A percentile compares a stretch with the other conserved stretches of the same genome.
Evolutionary conservation across 768 basidiomycete genomes (phyloP).

Genomic region (Gautieria morchelliformis): DNA sequence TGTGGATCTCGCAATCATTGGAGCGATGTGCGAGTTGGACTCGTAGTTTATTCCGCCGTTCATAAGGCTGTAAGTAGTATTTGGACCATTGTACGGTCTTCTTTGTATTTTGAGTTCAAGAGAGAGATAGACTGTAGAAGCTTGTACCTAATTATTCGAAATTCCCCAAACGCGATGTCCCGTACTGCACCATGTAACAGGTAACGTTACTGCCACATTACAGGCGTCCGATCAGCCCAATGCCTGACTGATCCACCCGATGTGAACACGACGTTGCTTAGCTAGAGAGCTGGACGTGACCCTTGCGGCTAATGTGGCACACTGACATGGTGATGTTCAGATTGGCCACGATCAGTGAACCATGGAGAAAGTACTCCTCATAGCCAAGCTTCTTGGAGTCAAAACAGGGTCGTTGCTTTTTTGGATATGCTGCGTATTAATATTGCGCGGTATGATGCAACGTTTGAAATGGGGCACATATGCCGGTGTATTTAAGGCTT

Average conservation of each 20-base stretch:
- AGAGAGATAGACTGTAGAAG: too few species aligned
- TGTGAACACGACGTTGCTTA: neutral
- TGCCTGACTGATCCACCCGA: neutral
- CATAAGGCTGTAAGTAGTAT: neutral
- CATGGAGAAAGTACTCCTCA: neutral
- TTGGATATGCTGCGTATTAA: neutral
- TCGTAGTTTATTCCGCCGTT: neutral
- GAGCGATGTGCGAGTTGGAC: neutral
- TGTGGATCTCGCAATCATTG: conserved; percentile 4
- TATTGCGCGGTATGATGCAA: neutral
- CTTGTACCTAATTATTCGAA: too few species aligned
- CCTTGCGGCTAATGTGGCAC: too few species aligned
- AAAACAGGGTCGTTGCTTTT: neutral
- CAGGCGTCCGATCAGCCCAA: too few species aligned
- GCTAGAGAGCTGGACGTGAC: too few species aligned
- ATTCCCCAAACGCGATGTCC: too few species aligned
- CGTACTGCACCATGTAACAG: too few species aligned
- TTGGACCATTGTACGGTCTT: neutral
- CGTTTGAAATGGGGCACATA: too few species aligned
- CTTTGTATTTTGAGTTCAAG: too few species aligned
- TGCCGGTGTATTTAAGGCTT: too few species aligned
- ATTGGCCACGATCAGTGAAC: neutral
- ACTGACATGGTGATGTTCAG: neutral
- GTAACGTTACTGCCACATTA: too few species aligned
- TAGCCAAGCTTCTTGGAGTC: neutral